A percentile compares a stretch with the other conserved stretches of the same genome.
These are phyloP conservation scores for Fusarium subglutinans DNA, from an alignment of 2,329 filamentous ascomycete species.

Conservation along the genomic window DNA sequence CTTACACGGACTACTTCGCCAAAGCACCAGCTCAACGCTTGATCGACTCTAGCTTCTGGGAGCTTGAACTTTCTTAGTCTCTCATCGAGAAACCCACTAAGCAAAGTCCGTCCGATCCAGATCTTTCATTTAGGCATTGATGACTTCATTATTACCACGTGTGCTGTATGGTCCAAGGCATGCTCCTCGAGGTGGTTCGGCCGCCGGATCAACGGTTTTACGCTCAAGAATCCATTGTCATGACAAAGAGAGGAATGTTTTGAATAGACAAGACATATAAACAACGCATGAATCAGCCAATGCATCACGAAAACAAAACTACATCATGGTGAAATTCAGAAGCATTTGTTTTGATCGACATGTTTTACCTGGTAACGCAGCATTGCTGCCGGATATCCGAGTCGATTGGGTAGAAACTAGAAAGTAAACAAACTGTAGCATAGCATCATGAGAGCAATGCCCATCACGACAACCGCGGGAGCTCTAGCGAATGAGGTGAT, in stretches of 20 bases:
- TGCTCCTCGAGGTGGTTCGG: slow-evolving; percentile 1
- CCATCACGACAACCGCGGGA: slow-evolving; percentile 14
- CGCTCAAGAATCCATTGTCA: slow-evolving; percentile 2
- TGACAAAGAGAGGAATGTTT: background rate
- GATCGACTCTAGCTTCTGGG: background rate
- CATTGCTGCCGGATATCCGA: slow-evolving; percentile 9
- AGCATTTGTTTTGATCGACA: background rate
- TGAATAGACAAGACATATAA: background rate
- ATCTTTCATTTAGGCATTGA: background rate
- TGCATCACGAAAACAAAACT: background rate
- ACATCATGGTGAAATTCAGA: slow-evolving; percentile 16
- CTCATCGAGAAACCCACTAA: background rate
- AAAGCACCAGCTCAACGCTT: slow-evolving; percentile 12
- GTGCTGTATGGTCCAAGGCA: slow-evolving; percentile 5
- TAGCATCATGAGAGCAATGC: slow-evolving; percentile 25
- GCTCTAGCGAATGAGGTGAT: slow-evolving; percentile 25
- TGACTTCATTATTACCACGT: slow-evolving; percentile 29
- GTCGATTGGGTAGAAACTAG: background rate
- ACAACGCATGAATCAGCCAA: background rate
- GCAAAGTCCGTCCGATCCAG: background rate
- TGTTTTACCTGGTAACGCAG: slow-evolving; percentile 10
- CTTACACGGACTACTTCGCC: slow-evolving; percentile 7
- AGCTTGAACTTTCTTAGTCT: background rate
- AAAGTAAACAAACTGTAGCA: slow-evolving; percentile 29
- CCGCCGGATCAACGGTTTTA: slow-evolving; percentile 2